These are phyloP conservation scores for Lumnitzera racemosa DNA, from an alignment of 345 rosid genomes.

Conservation along the genomic window DNA sequence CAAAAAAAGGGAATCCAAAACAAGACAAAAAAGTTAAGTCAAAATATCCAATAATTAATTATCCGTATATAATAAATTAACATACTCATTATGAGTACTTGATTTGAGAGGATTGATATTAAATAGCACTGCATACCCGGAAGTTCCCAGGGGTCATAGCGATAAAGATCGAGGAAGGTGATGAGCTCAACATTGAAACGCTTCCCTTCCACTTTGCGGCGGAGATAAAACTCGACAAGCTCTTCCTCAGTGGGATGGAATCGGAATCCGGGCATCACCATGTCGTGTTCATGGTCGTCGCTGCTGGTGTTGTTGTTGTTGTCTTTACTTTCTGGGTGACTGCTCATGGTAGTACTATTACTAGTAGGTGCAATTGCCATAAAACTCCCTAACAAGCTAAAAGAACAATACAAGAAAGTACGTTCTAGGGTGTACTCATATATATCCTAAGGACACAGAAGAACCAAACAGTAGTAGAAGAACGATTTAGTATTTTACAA, in stretches of 20 bases:
- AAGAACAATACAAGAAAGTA: background rate
- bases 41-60: no score
- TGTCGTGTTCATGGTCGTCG: conserved; percentile 89
- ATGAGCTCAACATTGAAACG: conserved; percentile 96
- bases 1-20: background rate
- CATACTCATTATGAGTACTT: background rate
- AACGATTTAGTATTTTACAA: no score
- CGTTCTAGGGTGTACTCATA: background rate
- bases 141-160: conserved; percentile 99
- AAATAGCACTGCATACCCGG: conserved; percentile 55
- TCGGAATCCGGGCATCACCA: conserved; percentile 98
- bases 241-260: conserved; percentile 99
- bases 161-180: conserved; percentile 97
- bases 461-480: no score
- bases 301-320: conserved; percentile 9
- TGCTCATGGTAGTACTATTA: conserved; percentile 14
- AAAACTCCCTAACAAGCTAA: conserved; percentile 13
- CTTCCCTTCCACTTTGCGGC: conserved; percentile 99
- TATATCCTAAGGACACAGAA: background rate
- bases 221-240: conserved; percentile 97
- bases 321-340: background rate
- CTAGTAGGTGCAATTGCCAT: conserved; percentile 77
- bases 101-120: background rate
- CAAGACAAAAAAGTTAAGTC: background rate
- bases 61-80: background rate